phyloP scores from a whole-genome alignment of 345 rosid genomes.

The Aegle marmelos region DNA sequence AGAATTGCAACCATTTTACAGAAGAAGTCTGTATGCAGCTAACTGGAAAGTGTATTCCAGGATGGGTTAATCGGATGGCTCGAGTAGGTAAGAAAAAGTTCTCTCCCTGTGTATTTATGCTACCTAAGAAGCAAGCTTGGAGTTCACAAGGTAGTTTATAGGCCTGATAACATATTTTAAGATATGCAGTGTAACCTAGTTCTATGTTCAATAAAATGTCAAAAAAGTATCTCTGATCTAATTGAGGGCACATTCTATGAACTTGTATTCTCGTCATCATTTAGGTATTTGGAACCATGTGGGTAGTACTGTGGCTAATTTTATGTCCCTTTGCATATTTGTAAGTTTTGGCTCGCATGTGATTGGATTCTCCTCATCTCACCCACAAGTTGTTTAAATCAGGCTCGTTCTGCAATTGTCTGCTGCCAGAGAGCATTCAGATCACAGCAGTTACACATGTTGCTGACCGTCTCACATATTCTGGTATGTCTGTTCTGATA shows the following conservation, averaged over 20 bases:
- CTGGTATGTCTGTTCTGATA: conserved; percentile 47
- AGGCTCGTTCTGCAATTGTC: conserved; percentile 95
- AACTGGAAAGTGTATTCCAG: conserved; percentile 86
- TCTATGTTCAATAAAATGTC: neutral
- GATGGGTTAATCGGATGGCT: conserved; percentile 95
- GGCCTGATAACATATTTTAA: conserved; percentile 6
- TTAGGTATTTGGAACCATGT: neutral
- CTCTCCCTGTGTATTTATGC: neutral
- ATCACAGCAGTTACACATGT: conserved; percentile 73
- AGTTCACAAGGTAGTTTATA: neutral
- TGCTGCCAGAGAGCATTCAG: conserved; percentile 87
- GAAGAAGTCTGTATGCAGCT: conserved; percentile 69
- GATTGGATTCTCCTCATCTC: conserved; percentile 11
- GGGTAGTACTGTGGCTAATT: neutral
- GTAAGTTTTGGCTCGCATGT: conserved; percentile 1
- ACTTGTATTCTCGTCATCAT: neutral
- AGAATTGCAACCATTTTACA: conserved; percentile 97
- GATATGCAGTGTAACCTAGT: neutral
- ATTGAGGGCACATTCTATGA: neutral
- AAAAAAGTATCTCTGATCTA: neutral
- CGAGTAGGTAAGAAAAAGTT: conserved; percentile 55
- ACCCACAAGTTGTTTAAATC: conserved; percentile 24
- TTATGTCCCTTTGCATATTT: neutral
- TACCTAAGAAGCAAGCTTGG: conserved; percentile 2
- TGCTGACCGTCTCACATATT: conserved; percentile 63